These are phyloP conservation scores for Psidium friedrichsthalianum DNA, from an alignment of 345 rosid species.

Conservation along the genomic window DNA sequence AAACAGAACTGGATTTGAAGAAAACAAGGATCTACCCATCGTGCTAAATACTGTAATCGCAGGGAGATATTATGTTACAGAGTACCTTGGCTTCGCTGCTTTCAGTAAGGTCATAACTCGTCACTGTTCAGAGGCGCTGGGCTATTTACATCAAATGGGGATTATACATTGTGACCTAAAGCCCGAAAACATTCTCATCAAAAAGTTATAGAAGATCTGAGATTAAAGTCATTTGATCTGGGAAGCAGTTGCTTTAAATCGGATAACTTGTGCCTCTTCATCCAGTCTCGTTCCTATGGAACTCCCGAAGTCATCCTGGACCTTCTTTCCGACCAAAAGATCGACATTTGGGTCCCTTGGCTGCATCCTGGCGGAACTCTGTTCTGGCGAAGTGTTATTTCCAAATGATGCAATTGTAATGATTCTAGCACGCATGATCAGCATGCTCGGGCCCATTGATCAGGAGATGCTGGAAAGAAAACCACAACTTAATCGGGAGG, in stretches of 20 bases:
- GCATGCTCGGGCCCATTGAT: slow-evolving; percentile 73
- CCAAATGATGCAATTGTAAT: slow-evolving; percentile 68
- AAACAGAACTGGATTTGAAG: slow-evolving; percentile 98
- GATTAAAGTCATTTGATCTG: slow-evolving; percentile 87
- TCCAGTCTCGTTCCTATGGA: slow-evolving; percentile 92
- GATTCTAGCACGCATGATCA: slow-evolving; percentile 70
- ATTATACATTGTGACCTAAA: slow-evolving; percentile 94
- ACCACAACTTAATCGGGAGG: too few relatives aligned
- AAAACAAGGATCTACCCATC: slow-evolving; percentile 68
- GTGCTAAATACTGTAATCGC: slow-evolving; percentile 60
- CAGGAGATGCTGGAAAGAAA: slow-evolving; percentile 65
- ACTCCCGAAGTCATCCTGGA: slow-evolving; percentile 97
- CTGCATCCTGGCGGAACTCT: slow-evolving; percentile 87
- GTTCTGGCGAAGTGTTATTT: slow-evolving; percentile 86
- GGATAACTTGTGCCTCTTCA: slow-evolving; percentile 71
- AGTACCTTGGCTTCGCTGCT: slow-evolving; percentile 92
- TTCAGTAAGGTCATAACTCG: slow-evolving; percentile 84
- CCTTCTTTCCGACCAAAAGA: slow-evolving; percentile 76
- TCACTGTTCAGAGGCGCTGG: slow-evolving; percentile 89
- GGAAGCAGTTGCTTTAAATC: slow-evolving; percentile 94
- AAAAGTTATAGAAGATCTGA: slow-evolving; percentile 70
- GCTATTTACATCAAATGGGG: slow-evolving; percentile 71
- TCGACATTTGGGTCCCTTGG: slow-evolving; percentile 96
- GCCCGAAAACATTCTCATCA: slow-evolving; percentile 86
- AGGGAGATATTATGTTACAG: slow-evolving; percentile 81